These are phyloP conservation scores for Exsudoporus frostii DNA, from an alignment of 768 basidiomycete genomes.

Conservation along the genomic window DNA sequence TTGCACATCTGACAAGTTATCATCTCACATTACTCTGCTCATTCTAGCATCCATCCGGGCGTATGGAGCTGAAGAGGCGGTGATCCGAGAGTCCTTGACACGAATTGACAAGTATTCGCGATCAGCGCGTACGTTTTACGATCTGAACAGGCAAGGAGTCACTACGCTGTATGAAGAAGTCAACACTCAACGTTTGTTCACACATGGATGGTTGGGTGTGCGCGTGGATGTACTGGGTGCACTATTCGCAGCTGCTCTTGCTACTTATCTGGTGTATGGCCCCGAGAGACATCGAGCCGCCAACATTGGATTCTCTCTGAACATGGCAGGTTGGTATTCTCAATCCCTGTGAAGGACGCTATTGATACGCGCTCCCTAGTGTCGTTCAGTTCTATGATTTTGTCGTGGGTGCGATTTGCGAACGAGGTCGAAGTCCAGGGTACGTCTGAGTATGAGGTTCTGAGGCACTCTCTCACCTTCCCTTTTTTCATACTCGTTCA, in stretches of 20 bases:
- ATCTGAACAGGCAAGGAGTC: conserved; percentile 40
- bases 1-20: no score
- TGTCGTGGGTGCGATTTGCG: conserved; percentile 45
- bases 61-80: conserved; percentile 48
- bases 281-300: background rate
- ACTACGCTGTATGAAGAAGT: background rate
- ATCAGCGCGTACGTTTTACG: conserved; percentile 42
- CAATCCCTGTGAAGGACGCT: background rate
- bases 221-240: conserved; percentile 48
- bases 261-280: conserved; percentile 4
- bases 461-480: background rate
- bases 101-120: conserved; percentile 49
- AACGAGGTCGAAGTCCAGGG: conserved; percentile 48
- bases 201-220: conserved; percentile 43
- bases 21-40: background rate
- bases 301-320: conserved; percentile 38
- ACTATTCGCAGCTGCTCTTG: background rate
- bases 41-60: conserved; percentile 1
- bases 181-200: background rate
- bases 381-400: conserved; percentile 52
- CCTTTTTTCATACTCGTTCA: background rate
- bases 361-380: conserved; percentile 28
- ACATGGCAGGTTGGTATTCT: conserved; percentile 37
- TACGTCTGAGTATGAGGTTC: conserved; percentile 19
- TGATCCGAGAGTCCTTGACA: conserved; percentile 39